A percentile compares a stretch with the other conserved stretches of the same genome.
These are phyloP conservation scores for Quercus bicolor DNA, from an alignment of 306 rosid genomes.

Conservation along the genomic window DNA sequence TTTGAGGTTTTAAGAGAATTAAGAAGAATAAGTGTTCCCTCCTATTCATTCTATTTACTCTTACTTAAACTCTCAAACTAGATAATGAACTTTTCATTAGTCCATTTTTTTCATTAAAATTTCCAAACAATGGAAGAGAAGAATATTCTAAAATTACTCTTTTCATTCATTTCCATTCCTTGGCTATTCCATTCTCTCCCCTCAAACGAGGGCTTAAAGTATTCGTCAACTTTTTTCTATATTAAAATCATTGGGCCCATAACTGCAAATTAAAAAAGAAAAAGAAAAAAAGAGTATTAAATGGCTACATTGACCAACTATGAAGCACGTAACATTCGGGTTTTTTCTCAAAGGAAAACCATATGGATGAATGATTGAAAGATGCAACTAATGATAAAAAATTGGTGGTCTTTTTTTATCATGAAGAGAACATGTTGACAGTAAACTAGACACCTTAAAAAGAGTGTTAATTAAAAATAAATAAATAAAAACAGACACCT, in stretches of 20 bases:
- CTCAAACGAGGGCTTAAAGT: too few relatives aligned
- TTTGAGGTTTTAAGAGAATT: too few relatives aligned
- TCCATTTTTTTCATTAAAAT: rapidly evolving
- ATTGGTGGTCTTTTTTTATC: neutral
- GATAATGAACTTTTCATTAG: too few relatives aligned
- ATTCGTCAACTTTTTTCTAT: too few relatives aligned
- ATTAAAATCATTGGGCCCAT: neutral
- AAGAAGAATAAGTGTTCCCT: rapidly evolving
- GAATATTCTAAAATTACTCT: too few relatives aligned
- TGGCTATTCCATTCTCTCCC: rapidly evolving
- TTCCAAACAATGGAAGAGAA: too few relatives aligned
- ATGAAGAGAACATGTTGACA: slow-evolving; percentile 3
- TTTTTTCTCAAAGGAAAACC: too few relatives aligned
- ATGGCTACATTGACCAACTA: neutral
- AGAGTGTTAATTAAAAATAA: neutral
- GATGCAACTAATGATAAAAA: neutral
- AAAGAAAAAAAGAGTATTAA: neutral
- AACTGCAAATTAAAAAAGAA: neutral
- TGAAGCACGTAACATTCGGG: neutral
- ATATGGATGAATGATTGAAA: neutral
- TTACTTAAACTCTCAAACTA: too few relatives aligned
- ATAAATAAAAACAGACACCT: neutral
- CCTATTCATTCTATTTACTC: rapidly evolving
- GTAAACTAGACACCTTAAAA: neutral
- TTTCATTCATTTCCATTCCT: rapidly evolving